A percentile compares a stretch with the other conserved stretches of the same genome.
phyloP scores from a whole-genome alignment of 2,329 filamentous ascomycete genomes.

The Colletotrichum sojae region DNA sequence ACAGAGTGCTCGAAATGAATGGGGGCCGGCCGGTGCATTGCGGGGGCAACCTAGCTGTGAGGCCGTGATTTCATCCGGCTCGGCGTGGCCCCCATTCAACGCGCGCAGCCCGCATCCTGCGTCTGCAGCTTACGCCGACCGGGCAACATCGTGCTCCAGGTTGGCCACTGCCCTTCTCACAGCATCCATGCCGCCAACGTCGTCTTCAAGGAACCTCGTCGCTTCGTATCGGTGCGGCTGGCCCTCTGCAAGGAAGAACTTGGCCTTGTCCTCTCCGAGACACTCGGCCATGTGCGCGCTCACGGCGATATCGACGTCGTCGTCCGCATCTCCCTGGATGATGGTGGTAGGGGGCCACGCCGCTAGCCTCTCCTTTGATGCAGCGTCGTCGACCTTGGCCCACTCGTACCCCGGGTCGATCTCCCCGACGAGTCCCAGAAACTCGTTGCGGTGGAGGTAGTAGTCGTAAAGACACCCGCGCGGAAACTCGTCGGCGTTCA shows the following conservation, averaged over 20 bases:
- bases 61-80: background rate
- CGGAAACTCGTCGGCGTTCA: slow-evolving; percentile 9
- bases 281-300: slow-evolving; percentile 46
- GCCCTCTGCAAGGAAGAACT: slow-evolving; percentile 46
- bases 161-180: slow-evolving; percentile 45
- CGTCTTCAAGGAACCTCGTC: slow-evolving; percentile 49
- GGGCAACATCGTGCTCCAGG: slow-evolving; percentile 42
- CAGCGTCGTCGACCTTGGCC: slow-evolving; percentile 38
- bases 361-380: slow-evolving; percentile 31
- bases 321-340: slow-evolving; percentile 50
- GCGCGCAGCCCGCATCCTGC: background rate
- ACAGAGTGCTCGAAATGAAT: too few relatives aligned
- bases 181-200: slow-evolving; percentile 45
- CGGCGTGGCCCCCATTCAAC: background rate
- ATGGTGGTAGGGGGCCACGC: slow-evolving; percentile 53
- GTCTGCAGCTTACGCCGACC: background rate
- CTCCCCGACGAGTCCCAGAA: slow-evolving; percentile 45
- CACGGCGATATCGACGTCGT: slow-evolving; percentile 48
- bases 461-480: slow-evolving; percentile 51
- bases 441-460: slow-evolving; percentile 51
- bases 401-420: slow-evolving; percentile 52
- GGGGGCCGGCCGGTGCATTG: background rate
- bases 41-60: background rate
- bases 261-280: slow-evolving; percentile 47
- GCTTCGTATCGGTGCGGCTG: slow-evolving; percentile 49